Conservation (phyloP, 2,329 filamentous ascomycete species). For the Pseudopithomyces maydicus region DNA sequence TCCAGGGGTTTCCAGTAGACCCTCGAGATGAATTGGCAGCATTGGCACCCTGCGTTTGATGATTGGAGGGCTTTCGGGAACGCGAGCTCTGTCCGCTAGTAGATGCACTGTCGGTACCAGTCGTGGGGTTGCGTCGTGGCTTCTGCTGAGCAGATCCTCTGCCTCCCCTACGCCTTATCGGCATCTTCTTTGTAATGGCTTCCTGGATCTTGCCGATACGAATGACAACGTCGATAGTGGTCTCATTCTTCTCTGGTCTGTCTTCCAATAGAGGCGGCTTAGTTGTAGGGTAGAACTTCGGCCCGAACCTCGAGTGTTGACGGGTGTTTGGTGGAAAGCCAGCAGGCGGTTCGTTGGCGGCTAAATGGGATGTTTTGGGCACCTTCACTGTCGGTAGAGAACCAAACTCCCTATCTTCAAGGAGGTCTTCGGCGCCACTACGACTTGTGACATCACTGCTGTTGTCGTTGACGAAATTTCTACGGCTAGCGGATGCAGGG, state of each 20-base stretch:
- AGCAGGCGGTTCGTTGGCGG: conserved; percentile 36
- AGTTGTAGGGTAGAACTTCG: not conserved
- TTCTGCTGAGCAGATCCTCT: conserved; percentile 26
- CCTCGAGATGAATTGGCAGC: conserved; percentile 28
- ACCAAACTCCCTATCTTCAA: conserved; percentile 54
- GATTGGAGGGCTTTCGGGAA: conserved; percentile 35
- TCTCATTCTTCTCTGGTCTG: conserved; percentile 22
- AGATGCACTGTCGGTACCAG: conserved; percentile 18
- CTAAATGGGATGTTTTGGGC: conserved; percentile 38
- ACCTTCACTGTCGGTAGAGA: conserved; percentile 48
- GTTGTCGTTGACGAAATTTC: conserved; percentile 32
- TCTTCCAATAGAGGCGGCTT: conserved; percentile 8
- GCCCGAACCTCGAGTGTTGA: conserved; percentile 15
- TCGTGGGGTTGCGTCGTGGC: conserved; percentile 30
- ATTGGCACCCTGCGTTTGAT: conserved; percentile 33
- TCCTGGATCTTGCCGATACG: conserved; percentile 31
- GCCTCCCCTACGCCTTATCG: conserved; percentile 28
- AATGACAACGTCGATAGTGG: conserved; percentile 35
- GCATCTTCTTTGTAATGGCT: conserved; percentile 34
- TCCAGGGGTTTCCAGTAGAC: conserved; percentile 34
- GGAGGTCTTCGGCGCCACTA: conserved; percentile 46
- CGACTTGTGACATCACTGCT: conserved; percentile 46
- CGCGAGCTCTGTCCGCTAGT: conserved; percentile 29
- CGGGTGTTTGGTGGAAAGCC: conserved; percentile 23
- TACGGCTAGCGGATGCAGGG: conserved; percentile 47